Conservation (phyloP, 2,329 filamentous ascomycete species). For the Rhynchosporium secalis region DNA sequence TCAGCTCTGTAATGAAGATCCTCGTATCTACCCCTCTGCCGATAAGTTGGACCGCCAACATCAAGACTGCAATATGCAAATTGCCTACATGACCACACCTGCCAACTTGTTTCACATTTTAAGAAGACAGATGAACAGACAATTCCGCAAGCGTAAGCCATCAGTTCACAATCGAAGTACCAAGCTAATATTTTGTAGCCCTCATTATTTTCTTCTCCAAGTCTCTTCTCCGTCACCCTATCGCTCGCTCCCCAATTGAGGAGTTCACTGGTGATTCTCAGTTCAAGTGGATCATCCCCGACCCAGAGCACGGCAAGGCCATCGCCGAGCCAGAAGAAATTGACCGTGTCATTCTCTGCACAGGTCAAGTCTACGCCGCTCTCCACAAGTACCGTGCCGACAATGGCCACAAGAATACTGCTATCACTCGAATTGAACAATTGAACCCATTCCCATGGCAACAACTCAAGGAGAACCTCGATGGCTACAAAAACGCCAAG, state of each 20-base stretch:
- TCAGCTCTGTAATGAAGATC: constrained; percentile 96
- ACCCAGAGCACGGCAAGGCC: constrained; percentile 76
- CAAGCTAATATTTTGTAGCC: constrained; percentile 51
- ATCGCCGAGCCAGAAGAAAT: constrained; percentile 84
- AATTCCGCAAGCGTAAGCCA: constrained; percentile 95
- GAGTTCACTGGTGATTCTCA: constrained; percentile 89
- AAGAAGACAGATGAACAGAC: constrained; percentile 95
- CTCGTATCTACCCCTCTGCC: constrained; percentile 81
- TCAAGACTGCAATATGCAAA: constrained; percentile 99
- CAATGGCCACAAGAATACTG: constrained; percentile 84
- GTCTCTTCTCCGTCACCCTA: constrained; percentile 87
- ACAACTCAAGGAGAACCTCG: constrained; percentile 93
- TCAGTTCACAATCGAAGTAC: neutral
- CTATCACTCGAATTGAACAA: constrained; percentile 94
- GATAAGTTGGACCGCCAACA: constrained; percentile 96
- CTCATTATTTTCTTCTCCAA: constrained; percentile 99
- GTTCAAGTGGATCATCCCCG: constrained; percentile 95
- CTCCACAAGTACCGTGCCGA: constrained; percentile 88
- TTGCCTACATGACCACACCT: constrained; percentile 95
- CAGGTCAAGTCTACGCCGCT: constrained; percentile 89
- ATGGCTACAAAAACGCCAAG: constrained; percentile 95
- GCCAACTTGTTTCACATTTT: constrained; percentile 96
- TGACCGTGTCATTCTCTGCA: constrained; percentile 91
- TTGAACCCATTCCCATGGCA: constrained; percentile 99
- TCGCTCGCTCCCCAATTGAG: constrained; percentile 85